Conservation (phyloP, 495 filamentous ascomycete genomes). For the Xylaria bambusicola region DNA sequence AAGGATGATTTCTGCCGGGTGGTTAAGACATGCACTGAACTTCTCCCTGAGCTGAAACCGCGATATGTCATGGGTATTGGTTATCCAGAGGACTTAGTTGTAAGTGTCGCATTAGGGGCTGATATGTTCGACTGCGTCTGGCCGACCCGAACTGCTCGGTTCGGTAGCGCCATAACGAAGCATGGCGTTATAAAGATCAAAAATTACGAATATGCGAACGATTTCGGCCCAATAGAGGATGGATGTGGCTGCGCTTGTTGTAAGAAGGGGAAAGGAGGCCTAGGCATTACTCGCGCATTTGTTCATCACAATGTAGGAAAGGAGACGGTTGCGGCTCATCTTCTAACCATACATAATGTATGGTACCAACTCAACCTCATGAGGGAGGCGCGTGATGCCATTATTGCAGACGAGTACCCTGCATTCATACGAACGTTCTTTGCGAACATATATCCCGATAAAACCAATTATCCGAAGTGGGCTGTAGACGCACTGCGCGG, state of each 20-base stretch:
- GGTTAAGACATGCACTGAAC: constrained; percentile 79
- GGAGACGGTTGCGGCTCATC: constrained; percentile 92
- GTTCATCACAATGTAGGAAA: constrained; percentile 90
- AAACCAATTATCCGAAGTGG: constrained; percentile 75
- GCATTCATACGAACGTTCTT: constrained; percentile 80
- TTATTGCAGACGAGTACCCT: constrained; percentile 80
- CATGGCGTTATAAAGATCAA: constrained; percentile 81
- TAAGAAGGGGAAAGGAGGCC: constrained; percentile 64
- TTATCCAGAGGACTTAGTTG: constrained; percentile 92
- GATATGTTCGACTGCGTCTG: constrained; percentile 99
- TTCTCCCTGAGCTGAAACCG: constrained; percentile 87
- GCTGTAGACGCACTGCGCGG: constrained; percentile 76
- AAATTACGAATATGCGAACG: constrained; percentile 69
- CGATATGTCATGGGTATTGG: constrained; percentile 98
- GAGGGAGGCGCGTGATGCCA: constrained; percentile 70
- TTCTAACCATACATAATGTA: constrained; percentile 94
- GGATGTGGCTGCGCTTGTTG: constrained; percentile 82
- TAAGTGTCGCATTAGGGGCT: constrained; percentile 87
- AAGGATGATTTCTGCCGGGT: constrained; percentile 61
- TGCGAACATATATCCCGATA: constrained; percentile 64
- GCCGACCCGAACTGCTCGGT: constrained; percentile 94
- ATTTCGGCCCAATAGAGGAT: constrained; percentile 81
- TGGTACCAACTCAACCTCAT: constrained; percentile 86
- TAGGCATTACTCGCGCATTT: constrained; percentile 86
- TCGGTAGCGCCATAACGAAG: constrained; percentile 89